phyloP scores from a whole-genome alignment of 257 asterid species.

The Paraleonurus japonicus region DNA sequence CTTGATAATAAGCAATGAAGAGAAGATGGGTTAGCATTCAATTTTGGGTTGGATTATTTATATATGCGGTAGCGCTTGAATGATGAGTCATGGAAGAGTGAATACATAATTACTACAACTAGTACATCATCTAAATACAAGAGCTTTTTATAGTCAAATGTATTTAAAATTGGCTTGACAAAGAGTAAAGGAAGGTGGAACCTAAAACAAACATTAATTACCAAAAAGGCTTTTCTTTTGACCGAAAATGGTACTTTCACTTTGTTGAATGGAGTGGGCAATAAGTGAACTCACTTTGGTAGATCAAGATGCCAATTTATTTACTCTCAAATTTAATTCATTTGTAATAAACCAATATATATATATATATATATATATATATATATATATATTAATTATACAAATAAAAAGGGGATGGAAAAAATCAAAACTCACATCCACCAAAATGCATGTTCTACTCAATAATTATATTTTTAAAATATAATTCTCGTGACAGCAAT shows the following conservation, averaged over 20 bases:
- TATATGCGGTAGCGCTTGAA: constrained; percentile 13
- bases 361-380: neutral
- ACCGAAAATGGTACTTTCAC: constrained; percentile 19
- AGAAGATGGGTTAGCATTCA: constrained; percentile 40
- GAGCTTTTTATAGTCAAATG: constrained; percentile 30
- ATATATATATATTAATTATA: neutral
- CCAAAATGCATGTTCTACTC: neutral
- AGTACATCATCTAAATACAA: neutral
- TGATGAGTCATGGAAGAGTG: constrained; percentile 27
- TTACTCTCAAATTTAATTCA: neutral
- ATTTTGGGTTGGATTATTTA: constrained; percentile 22
- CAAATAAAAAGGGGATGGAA: neutral
- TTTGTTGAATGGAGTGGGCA: constrained; percentile 1
- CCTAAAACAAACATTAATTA: constrained; percentile 29
- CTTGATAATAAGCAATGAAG: constrained; percentile 24
- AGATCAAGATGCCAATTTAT: neutral
- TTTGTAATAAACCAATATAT: neutral
- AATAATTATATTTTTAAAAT: too few species aligned
- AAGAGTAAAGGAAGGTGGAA: constrained; percentile 21
- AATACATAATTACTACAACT: constrained; percentile 17
- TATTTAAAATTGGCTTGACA: constrained; percentile 35
- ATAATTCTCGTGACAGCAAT: too few species aligned
- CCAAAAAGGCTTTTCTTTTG: constrained; percentile 23
- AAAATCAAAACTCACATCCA: too few species aligned
- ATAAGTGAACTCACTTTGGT: constrained; percentile 8